Evolutionary conservation across 2,329 filamentous ascomycete genomes (phyloP), one percentile per base, ranked within the genome.

Genomic region (Nemania sp.): DNA sequence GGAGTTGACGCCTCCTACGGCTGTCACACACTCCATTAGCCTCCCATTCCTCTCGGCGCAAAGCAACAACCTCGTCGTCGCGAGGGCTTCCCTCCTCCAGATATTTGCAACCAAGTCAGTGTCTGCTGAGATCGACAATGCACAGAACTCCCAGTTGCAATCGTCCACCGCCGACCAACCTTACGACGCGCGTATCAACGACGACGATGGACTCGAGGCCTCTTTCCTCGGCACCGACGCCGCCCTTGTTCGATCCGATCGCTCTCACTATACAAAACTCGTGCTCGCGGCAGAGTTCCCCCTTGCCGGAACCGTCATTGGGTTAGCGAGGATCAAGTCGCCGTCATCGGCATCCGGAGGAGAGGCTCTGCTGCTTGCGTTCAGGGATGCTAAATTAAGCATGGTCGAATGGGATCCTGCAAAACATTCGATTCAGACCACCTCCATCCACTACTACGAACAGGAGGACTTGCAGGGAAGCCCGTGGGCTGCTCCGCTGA

Each of bases 371-470:
- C 80, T 99, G 57, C 76, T 98, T 59, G 90, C 92, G 0, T 90
- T 94, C 77, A 90, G 90, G 72, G 92, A 97, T 77, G 95, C 95
- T 43, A 97, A 97, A 78, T 83, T 98, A 72, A 96, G 91, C 75
- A 81, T 99, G 75, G 83, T 97, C 57, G 91, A 97, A 78, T 99
- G 95, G 95, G 91, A 98, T 73, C 87, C 91, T 9, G 87, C 90
- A 73, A 87, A 86, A 67, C 83, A 90, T 75, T 85, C 86, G 53
- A 87, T 98, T 69, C 88, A 89, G 69, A 98, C 94, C 54, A 86
- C 95, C 65, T 98, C 94, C 53, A 94, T 99, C 70, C 95, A 99
- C 79, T 98, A 93, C 81, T 99, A 98, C 78, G 95, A 99, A 76
- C 91, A 95, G 74, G 93, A 97, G 72, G 93, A 97, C 73, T 81